These are phyloP conservation scores for Lactarius hengduanensis DNA, from an alignment of 768 basidiomycete genomes.

Conservation along the genomic window DNA sequence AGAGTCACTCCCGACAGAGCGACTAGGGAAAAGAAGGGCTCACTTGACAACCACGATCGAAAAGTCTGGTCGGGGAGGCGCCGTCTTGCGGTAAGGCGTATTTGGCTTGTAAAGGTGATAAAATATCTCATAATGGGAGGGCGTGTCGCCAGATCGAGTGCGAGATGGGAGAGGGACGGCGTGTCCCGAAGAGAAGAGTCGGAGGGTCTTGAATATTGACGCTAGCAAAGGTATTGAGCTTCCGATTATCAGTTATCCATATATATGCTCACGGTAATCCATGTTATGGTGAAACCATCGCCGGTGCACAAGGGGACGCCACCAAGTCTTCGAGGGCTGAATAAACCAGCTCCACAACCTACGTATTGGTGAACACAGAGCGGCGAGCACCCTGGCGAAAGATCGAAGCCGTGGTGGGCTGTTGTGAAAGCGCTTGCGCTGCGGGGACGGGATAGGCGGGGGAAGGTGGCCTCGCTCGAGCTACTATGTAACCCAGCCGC, in stretches of 20 bases:
- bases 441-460: conserved; percentile 52
- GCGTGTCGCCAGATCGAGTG: conserved; percentile 23
- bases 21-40: conserved; percentile 32
- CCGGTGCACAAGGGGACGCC: conserved; percentile 56
- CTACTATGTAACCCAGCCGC: conserved; percentile 87
- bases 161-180: conserved; percentile 44
- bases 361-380: conserved; percentile 36
- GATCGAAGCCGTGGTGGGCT: conserved; percentile 33
- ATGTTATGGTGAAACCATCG: conserved; percentile 50
- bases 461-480: conserved; percentile 64
- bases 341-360: conserved; percentile 35
- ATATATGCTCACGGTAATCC: conserved; percentile 47
- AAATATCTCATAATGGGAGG: conserved; percentile 76
- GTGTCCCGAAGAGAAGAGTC: conserved; percentile 72
- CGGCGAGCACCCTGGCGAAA: conserved; percentile 38
- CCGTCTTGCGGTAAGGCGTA: conserved; percentile 76
- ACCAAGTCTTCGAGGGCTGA: conserved; percentile 53
- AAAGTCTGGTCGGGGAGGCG: conserved; percentile 81
- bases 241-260: not conserved
- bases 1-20: not conserved
- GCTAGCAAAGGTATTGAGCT: conserved; percentile 41
- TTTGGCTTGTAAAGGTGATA: conserved; percentile 91
- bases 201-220: conserved; percentile 63
- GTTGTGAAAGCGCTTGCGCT: conserved; percentile 32
- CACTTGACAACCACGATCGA: conserved; percentile 84